These are phyloP conservation scores for Polyrhizophydium stewartii DNA, from an alignment of 371 early-diverging fungal species.

Conservation along the genomic window DNA sequence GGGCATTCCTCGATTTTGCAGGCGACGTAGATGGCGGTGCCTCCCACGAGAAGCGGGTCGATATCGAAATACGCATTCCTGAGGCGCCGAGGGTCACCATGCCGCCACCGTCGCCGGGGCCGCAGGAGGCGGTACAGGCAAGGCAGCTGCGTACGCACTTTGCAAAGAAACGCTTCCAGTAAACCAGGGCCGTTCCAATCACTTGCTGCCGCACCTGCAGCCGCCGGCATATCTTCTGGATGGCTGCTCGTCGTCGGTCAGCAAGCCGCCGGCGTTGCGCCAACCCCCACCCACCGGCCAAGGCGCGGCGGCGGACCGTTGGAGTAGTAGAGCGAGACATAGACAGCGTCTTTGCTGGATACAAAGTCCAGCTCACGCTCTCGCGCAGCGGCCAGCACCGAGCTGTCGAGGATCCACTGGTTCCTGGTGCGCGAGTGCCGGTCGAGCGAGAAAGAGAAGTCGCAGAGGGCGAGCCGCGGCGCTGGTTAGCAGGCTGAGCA, in stretches of 20 bases:
- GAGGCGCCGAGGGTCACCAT: constrained; percentile 12
- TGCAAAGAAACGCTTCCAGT: constrained; percentile 85
- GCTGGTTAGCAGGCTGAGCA: too few relatives aligned
- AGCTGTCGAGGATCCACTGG: constrained; percentile 62
- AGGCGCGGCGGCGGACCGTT: constrained; percentile 46
- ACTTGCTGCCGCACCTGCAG: constrained; percentile 75
- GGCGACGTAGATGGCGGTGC: constrained; percentile 82
- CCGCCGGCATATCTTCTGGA: constrained; percentile 70
- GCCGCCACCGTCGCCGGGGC: too few relatives aligned
- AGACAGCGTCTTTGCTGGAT: constrained; percentile 51
- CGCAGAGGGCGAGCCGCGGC: too few relatives aligned
- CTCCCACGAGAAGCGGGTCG: constrained; percentile 72
- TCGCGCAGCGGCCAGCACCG: constrained; percentile 48
- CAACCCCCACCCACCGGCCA: too few relatives aligned
- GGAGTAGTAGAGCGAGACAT: constrained; percentile 65
- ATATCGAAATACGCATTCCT: constrained; percentile 41
- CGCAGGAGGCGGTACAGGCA: too few relatives aligned
- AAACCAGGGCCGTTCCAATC: constrained; percentile 78
- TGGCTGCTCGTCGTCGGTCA: constrained; percentile 47
- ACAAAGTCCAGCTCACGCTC: constrained; percentile 57
- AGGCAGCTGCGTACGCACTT: constrained; percentile 62
- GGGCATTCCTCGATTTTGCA: constrained; percentile 89
- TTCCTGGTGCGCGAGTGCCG: too few relatives aligned
- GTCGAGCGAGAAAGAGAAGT: too few relatives aligned
- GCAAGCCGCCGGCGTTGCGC: too few relatives aligned